Percentiles rank a stretch among this genome's conserved stretches.
Evolutionary conservation across 306 rosid genomes (phyloP).

Genomic region (Vigna trinervia): DNA sequence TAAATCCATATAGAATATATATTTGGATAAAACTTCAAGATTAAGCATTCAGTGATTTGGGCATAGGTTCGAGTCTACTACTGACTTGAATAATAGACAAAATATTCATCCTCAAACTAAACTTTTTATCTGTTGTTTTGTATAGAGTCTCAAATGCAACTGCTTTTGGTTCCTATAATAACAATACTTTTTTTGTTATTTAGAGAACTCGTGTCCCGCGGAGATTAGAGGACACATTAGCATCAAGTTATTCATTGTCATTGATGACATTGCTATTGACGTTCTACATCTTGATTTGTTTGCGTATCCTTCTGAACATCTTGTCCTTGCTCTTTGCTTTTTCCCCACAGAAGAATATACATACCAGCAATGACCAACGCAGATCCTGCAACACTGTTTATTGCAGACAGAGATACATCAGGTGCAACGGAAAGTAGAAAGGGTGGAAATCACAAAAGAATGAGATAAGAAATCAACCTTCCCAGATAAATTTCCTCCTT

Average conservation of each 20-base stretch:
- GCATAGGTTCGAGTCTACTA: not conserved
- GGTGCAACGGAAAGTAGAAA: conserved; percentile 10
- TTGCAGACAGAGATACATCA: conserved; percentile 40
- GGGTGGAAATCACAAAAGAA: conserved; percentile 22
- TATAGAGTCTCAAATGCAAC: not conserved
- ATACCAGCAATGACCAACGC: conserved; percentile 72
- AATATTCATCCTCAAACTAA: conserved; percentile 5
- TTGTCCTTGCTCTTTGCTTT: conserved; percentile 57
- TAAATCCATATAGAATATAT: conserved; percentile 13
- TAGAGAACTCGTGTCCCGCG: not conserved
- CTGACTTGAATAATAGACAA: not conserved
- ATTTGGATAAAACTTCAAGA: not conserved
- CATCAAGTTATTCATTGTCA: conserved; percentile 23
- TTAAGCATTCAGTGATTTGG: not conserved
- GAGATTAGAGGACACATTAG: not conserved
- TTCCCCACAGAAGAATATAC: conserved; percentile 88
- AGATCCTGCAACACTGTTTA: conserved; percentile 79
- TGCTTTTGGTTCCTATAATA: not conserved
- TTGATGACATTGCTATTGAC: conserved; percentile 40
- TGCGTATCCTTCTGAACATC: conserved; percentile 47
- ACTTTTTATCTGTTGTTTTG: conserved; percentile 1
- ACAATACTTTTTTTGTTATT: not conserved
- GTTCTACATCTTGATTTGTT: conserved; percentile 54
- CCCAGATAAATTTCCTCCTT: conserved; percentile 82
- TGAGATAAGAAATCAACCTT: conserved; percentile 58